Conservation (phyloP, 768 basidiomycete species). For the Tylopilus rubrobrunneus region DNA sequence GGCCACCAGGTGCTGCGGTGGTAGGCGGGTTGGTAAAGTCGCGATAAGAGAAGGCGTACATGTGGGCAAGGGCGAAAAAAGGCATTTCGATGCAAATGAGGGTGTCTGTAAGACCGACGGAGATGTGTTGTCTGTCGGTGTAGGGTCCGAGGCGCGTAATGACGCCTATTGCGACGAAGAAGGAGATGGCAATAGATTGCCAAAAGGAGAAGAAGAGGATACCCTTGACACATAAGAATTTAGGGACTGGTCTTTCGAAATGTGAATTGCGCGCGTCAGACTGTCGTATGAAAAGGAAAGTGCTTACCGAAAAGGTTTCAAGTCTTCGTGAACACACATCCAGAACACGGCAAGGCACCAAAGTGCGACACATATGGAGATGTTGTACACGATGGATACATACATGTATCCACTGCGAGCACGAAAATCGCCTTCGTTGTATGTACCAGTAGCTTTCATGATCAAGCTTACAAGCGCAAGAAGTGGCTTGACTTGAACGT, state of each 20-base stretch:
- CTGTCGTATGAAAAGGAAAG: background rate
- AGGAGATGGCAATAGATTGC: slow-evolving; percentile 85
- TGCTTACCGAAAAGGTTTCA: slow-evolving; percentile 80
- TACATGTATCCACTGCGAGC: slow-evolving; percentile 89
- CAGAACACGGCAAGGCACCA: slow-evolving; percentile 98
- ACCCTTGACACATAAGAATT: slow-evolving; percentile 98
- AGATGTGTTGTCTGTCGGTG: slow-evolving; percentile 84
- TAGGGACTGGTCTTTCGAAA: slow-evolving; percentile 73
- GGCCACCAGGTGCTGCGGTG: slow-evolving; percentile 10
- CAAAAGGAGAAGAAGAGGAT: slow-evolving; percentile 99
- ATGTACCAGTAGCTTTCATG: slow-evolving; percentile 82
- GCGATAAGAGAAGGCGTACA: slow-evolving; percentile 88
- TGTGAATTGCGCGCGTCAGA: background rate
- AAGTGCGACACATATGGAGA: slow-evolving; percentile 72
- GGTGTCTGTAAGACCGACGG: slow-evolving; percentile 83
- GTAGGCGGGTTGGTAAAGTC: slow-evolving; percentile 67
- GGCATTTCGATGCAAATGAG: slow-evolving; percentile 98
- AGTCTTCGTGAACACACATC: slow-evolving; percentile 85
- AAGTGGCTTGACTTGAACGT: slow-evolving; percentile 93
- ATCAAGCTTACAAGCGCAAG: slow-evolving; percentile 81
- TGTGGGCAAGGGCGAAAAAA: slow-evolving; percentile 90
- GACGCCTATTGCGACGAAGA: slow-evolving; percentile 77
- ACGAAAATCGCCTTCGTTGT: slow-evolving; percentile 84
- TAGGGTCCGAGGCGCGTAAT: slow-evolving; percentile 84
- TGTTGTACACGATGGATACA: slow-evolving; percentile 81